Percentiles rank a stretch among this genome's conserved stretches.
phyloP scores from a whole-genome alignment of 345 rosid genomes.

The Sisymbrium altissimum region DNA sequence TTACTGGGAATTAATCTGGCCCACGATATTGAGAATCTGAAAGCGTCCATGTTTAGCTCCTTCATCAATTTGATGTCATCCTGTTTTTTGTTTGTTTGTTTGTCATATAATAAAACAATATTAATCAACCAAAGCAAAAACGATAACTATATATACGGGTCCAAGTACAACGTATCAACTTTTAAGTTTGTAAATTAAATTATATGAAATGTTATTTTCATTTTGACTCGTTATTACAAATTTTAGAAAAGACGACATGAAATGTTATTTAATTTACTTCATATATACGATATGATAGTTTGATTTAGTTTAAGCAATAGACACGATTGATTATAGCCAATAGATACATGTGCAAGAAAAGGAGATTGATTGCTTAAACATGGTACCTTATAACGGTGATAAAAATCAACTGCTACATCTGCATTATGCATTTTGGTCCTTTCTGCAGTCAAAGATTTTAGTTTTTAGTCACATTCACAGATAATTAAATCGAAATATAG shows the following conservation, averaged over 20 bases:
- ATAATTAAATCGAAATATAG: no score
- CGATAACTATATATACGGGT: not conserved
- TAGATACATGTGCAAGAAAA: not conserved
- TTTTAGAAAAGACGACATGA: not conserved
- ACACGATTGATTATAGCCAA: not conserved
- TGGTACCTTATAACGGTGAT: conserved; percentile 46
- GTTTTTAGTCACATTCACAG: not conserved
- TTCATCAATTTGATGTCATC: conserved; percentile 52
- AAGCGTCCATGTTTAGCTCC: conserved; percentile 53
- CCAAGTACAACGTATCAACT: conserved; percentile 6
- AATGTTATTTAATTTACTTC: not conserved
- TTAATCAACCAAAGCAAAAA: conserved; percentile 14
- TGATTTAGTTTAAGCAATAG: not conserved
- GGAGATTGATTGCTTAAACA: not conserved
- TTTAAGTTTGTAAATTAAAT: not conserved
- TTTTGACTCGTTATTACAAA: not conserved
- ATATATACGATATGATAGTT: not conserved
- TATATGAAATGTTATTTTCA: not conserved
- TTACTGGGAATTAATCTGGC: conserved; percentile 48
- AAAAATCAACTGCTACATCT: conserved; percentile 45
- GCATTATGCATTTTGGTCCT: conserved; percentile 47
- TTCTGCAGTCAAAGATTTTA: conserved; percentile 25
- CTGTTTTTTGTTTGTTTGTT: conserved; percentile 13
- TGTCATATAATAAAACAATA: not conserved
- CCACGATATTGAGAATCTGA: conserved; percentile 58